Evolutionary conservation across 148 eudicot species (phyloP), one percentile per base, ranked within the genome.

Genomic region (Beta vulgaris): DNA sequence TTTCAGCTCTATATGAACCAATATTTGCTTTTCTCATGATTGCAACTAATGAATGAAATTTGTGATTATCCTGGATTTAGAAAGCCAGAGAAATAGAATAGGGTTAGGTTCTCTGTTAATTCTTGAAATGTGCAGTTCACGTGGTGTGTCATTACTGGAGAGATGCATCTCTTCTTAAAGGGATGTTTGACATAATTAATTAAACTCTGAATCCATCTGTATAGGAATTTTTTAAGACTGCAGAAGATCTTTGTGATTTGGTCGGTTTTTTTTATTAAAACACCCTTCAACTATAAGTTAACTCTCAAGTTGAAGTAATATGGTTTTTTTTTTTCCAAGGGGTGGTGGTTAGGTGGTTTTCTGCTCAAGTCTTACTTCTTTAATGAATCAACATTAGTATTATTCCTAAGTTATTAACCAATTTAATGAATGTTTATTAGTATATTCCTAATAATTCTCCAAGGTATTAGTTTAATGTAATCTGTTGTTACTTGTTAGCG

Each of bases 211-310:
- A 28, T 32, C 73, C 76, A 31, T 78, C 69, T 54, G 69, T 78
- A 71, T 67, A 57, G 68, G 64, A 35, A 66, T 31, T 55, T 54
- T 53, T 66, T 57, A 73, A 43, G 68, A 71, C 68, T 73, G 72
- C 53, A 67, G 71, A 73, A 78, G 77, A 73, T 78, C 81, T 78
- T 78, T 72, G 80, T 25, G 81, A 78, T 78, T 73, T 78, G 73
- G 62, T 57, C 73, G 68, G 76, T 67, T 77, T 73, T 67, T 67
- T 66, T 48, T 73, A n/a, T 42, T 72, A 66, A 78, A 9, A 18
- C n/a, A 51, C 46, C 69, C 71, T 75, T 76, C 29, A 31, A 28
- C 54, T 67, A 39, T 35, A 79, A 67, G 82, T 53, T 66, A 57
- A 59, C n/a, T 58, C 82, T 48, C 68, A 58, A 79, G 73, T 73